Conservation (phyloP, 495 filamentous ascomycete species). For the Cryomyces minteri region DNA sequence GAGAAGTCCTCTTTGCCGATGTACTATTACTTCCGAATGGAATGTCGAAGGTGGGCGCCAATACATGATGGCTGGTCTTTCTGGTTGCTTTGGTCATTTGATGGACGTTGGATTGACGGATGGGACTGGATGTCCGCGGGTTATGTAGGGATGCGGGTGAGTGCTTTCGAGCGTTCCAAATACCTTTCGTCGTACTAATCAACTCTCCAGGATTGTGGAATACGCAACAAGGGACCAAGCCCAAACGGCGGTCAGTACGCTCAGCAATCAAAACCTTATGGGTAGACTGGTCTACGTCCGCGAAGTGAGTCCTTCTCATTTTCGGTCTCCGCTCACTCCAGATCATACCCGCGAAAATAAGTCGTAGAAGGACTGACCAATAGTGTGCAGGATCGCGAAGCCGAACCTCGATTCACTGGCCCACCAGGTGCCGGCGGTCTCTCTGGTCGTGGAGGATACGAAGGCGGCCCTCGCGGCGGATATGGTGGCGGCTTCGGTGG, state of each 20-base stretch:
- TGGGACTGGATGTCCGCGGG: slow-evolving; percentile 72
- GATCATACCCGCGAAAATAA: no score
- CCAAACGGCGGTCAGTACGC: slow-evolving; percentile 88
- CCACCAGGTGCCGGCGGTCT: slow-evolving; percentile 34
- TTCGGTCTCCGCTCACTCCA: no score
- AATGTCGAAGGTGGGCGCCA: slow-evolving; percentile 99
- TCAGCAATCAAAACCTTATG: slow-evolving; percentile 98
- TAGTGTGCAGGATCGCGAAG: slow-evolving; percentile 61
- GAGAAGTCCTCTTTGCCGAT: slow-evolving; percentile 99
- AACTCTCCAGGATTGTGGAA: slow-evolving; percentile 78
- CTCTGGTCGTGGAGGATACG: slow-evolving; percentile 26
- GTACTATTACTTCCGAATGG: slow-evolving; percentile 99
- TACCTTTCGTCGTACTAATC: slow-evolving; percentile 9
- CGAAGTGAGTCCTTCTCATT: slow-evolving; percentile 43
- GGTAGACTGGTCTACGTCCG: slow-evolving; percentile 95
- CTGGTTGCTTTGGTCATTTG: slow-evolving; percentile 41
- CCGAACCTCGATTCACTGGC: slow-evolving; percentile 83
- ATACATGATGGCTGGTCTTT: slow-evolving; percentile 74
- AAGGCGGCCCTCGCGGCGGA: slow-evolving; percentile 27
- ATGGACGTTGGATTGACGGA: slow-evolving; percentile 99
- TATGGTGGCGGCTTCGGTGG: slow-evolving; percentile 33
- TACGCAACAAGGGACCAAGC: slow-evolving; percentile 99
- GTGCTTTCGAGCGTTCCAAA: slow-evolving; percentile 17
- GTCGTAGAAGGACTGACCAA: no score
- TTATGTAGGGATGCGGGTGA: slow-evolving; percentile 99